These are phyloP conservation scores for Groenewaldozyma tartarivorans DNA, from an alignment of 805 yeast species.

Conservation along the genomic window DNA sequence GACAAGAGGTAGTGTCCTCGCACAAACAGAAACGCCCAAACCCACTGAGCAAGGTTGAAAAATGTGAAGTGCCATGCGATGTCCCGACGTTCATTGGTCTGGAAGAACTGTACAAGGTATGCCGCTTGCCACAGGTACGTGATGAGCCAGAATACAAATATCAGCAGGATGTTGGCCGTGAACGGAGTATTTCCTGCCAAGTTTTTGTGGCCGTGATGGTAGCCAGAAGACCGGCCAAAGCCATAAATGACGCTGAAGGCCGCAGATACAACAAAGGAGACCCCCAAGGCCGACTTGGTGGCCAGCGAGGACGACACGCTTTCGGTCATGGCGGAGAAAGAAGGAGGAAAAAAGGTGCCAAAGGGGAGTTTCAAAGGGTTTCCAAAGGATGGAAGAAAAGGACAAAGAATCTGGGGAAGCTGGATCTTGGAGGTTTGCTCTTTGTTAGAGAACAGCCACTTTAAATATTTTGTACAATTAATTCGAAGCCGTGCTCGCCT, in stretches of 20 bases:
- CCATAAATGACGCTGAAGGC: conserved; percentile 49
- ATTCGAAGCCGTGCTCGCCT: too few relatives aligned
- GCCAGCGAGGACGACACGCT: conserved; percentile 1
- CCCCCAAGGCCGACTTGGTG: conserved; percentile 30
- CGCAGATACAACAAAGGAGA: conserved; percentile 46
- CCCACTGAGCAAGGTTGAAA: conserved; percentile 50
- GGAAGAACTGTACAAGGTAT: conserved; percentile 25
- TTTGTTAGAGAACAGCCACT: too few relatives aligned
- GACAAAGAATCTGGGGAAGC: too few relatives aligned
- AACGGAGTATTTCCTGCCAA: conserved; percentile 61
- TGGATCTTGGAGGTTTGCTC: too few relatives aligned
- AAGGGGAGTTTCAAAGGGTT: too few relatives aligned
- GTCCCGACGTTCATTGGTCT: conserved; percentile 8
- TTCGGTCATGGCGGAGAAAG: background rate
- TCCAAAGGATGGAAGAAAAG: too few relatives aligned
- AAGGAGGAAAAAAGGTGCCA: background rate
- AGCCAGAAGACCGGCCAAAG: conserved; percentile 41
- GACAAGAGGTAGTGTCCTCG: conserved; percentile 48
- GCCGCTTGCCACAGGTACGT: conserved; percentile 42
- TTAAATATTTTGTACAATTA: too few relatives aligned
- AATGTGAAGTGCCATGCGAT: conserved; percentile 53
- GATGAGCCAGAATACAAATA: conserved; percentile 49
- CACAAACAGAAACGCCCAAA: conserved; percentile 58
- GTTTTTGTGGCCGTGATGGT: conserved; percentile 33
- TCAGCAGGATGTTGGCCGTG: conserved; percentile 34